phyloP scores from a whole-genome alignment of 2,329 filamentous ascomycete genomes.

The Pseudogymnoascus pannorum region DNA sequence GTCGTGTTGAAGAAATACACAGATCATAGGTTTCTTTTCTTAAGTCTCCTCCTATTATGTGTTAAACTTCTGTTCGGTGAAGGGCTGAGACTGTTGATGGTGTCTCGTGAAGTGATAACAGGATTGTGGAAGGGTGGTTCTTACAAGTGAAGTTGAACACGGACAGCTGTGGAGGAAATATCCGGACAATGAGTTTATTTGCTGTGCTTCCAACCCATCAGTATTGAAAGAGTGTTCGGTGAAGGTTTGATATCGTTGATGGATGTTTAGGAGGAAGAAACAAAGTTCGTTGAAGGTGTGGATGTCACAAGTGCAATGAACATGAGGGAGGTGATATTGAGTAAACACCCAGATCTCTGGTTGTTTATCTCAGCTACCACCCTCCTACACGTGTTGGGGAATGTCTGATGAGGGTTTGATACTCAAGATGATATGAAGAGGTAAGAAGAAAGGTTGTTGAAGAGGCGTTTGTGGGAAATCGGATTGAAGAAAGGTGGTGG shows the following conservation, averaged over 20 bases:
- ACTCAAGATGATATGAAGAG: not conserved
- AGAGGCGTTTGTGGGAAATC: not conserved
- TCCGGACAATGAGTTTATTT: not conserved
- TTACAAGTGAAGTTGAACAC: not conserved
- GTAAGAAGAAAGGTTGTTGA: not conserved
- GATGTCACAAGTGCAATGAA: not conserved
- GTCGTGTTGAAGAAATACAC: not conserved
- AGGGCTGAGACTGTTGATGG: not conserved
- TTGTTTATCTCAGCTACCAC: not conserved
- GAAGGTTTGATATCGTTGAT: not conserved
- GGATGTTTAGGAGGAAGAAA: not conserved
- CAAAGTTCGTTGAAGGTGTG: not conserved
- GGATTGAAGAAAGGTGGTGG: not conserved
- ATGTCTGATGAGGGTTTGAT: not conserved
- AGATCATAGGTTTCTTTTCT: not conserved
- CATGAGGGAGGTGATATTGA: not conserved
- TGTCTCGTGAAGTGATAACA: not conserved
- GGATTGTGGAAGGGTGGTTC: not conserved
- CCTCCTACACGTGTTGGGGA: not conserved
- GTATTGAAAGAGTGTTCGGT: not conserved
- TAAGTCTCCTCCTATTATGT: not conserved
- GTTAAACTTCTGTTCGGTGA: not conserved
- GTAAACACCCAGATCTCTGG: not conserved
- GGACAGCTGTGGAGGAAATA: not conserved
- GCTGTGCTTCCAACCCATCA: too few relatives aligned